These are phyloP conservation scores for Cephalotrichum gorgonifer DNA, from an alignment of 2,329 filamentous ascomycete genomes.

Conservation along the genomic window DNA sequence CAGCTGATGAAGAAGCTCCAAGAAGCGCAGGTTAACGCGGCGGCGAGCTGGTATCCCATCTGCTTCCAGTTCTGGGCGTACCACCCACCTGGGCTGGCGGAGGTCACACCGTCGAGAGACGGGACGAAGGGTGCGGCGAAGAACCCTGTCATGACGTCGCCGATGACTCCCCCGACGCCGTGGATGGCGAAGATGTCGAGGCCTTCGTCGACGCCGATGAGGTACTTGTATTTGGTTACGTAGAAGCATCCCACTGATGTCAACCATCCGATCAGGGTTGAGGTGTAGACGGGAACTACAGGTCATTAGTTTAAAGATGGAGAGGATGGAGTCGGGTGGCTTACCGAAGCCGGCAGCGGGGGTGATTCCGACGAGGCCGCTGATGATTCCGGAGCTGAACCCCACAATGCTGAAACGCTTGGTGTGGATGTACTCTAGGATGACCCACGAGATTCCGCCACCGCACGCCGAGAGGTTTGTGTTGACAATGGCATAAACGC, in stretches of 20 bases:
- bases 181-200: constrained; percentile 52
- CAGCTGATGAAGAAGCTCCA: constrained; percentile 45
- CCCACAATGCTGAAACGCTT: constrained; percentile 15
- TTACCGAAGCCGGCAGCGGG: constrained; percentile 41
- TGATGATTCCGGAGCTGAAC: constrained; percentile 39
- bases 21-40: constrained; percentile 40
- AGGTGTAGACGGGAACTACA: constrained; percentile 35
- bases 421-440: constrained; percentile 40
- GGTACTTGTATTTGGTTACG: constrained; percentile 36
- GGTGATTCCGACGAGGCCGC: constrained; percentile 47
- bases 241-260: constrained; percentile 37
- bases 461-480: constrained; percentile 47
- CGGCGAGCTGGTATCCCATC: constrained; percentile 46
- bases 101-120: constrained; percentile 38
- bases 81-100: constrained; percentile 35
- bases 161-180: constrained; percentile 47
- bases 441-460: constrained; percentile 40
- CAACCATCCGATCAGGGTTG: constrained; percentile 39
- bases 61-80: constrained; percentile 42
- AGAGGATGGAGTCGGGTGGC: background rate
- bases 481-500: constrained; percentile 46
- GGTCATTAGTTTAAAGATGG: background rate
- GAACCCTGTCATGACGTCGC: constrained; percentile 45
- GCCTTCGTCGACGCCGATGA: constrained; percentile 44
- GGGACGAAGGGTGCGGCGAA: constrained; percentile 41